phyloP scores from a whole-genome alignment of 805 yeast species.

The Lipomyces japonicus region DNA sequence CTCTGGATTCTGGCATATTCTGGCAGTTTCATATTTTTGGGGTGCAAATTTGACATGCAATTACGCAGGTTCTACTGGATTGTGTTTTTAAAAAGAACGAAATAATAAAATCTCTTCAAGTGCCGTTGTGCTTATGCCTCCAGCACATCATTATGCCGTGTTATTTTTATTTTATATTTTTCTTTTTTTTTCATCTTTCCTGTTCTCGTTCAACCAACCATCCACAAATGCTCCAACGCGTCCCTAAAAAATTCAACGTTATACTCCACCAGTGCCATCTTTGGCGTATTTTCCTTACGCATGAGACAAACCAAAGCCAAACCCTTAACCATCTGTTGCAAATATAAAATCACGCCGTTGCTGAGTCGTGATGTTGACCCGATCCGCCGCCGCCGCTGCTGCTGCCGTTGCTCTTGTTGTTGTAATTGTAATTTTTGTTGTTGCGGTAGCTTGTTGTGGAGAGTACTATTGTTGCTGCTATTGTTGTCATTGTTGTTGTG shows the following conservation, averaged over 20 bases:
- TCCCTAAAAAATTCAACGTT: constrained; percentile 67
- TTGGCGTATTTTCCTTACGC: constrained; percentile 57
- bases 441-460: constrained; percentile 4
- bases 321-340: constrained; percentile 90
- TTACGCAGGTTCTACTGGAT: no score
- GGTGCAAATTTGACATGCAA: no score
- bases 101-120: no score
- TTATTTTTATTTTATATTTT: no score
- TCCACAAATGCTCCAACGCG: constrained; percentile 29
- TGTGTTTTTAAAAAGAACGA: no score
- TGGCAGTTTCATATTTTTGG: no score
- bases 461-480: background rate
- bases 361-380: constrained; percentile 72
- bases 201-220: background rate
- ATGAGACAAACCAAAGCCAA: constrained; percentile 85
- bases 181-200: no score
- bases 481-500: constrained; percentile 5
- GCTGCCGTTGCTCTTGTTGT: constrained; percentile 11
- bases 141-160: no score
- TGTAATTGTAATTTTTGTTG: constrained; percentile 14
- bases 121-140: no score
- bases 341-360: constrained; percentile 77
- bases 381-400: constrained; percentile 32
- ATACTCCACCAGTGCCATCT: constrained; percentile 72
- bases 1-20: no score